Percentiles rank a stretch among this genome's conserved stretches.
phyloP scores from a whole-genome alignment of 805 yeast genomes.

The Metschnikowia baotianmanensis region DNA sequence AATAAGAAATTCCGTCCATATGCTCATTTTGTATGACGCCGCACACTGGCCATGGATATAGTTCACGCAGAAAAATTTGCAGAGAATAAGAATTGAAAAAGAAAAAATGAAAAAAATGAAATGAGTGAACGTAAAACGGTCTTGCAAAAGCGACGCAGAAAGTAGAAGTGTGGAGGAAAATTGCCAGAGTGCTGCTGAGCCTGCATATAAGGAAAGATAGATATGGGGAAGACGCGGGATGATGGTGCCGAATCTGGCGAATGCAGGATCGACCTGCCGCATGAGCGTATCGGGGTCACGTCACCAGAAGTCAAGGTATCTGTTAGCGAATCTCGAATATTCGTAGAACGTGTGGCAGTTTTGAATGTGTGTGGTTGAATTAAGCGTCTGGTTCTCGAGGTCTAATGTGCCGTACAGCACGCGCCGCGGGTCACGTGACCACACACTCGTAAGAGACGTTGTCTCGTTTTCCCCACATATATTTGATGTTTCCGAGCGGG shows the following conservation, averaged over 20 bases:
- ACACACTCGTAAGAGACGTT: slow-evolving; percentile 11
- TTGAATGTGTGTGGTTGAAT: slow-evolving; percentile 9
- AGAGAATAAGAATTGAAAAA: neutral
- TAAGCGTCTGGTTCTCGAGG: slow-evolving; percentile 14
- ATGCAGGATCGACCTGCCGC: slow-evolving; percentile 17
- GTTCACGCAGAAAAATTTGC: slow-evolving; percentile 16
- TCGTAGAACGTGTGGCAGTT: slow-evolving; percentile 24
- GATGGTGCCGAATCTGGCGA: slow-evolving; percentile 15
- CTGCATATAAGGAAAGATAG: slow-evolving; percentile 10
- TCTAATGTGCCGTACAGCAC: slow-evolving; percentile 19
- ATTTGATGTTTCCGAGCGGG: too few relatives aligned
- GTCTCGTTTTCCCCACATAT: slow-evolving; percentile 14
- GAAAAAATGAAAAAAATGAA: too few relatives aligned
- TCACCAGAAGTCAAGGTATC: slow-evolving; percentile 16
- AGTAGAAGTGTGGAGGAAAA: slow-evolving; percentile 9
- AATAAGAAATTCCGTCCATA: slow-evolving; percentile 5
- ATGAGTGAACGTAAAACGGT: slow-evolving; percentile 10
- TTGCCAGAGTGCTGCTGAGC: too few relatives aligned
- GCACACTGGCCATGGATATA: slow-evolving; percentile 15
- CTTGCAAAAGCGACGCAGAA: slow-evolving; percentile 14
- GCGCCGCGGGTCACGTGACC: slow-evolving; percentile 5
- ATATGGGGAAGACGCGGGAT: slow-evolving; percentile 10
- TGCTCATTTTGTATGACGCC: slow-evolving; percentile 12
- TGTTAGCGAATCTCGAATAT: slow-evolving; percentile 21
- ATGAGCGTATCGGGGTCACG: slow-evolving; percentile 1